Percentiles rank a stretch among this genome's conserved stretches.
Conservation (phyloP, 2,329 filamentous ascomycete genomes). For the Torrubiella hemipterigena region DNA sequence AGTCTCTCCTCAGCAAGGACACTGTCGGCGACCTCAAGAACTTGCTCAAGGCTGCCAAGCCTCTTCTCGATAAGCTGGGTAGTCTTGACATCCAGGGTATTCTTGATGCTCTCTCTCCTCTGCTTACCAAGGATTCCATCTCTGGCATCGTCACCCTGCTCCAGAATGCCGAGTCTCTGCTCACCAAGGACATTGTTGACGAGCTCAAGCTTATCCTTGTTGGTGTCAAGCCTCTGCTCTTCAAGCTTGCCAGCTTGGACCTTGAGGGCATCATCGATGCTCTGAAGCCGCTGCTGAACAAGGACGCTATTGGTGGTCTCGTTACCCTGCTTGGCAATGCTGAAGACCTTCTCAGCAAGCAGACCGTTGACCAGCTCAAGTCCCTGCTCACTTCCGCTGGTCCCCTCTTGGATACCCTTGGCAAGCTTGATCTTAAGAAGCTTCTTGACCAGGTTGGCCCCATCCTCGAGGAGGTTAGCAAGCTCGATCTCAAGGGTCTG, state of each 20-base stretch:
- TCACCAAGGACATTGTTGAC: constrained; percentile 5
- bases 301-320: constrained; percentile 19
- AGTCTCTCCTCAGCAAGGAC: constrained; percentile 12
- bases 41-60: constrained; percentile 9
- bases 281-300: constrained; percentile 19
- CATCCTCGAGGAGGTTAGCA: constrained; percentile 13
- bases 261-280: constrained; percentile 17
- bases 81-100: constrained; percentile 21
- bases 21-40: constrained; percentile 10
- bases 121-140: constrained; percentile 10
- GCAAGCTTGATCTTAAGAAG: constrained; percentile 9
- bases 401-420: constrained; percentile 11
- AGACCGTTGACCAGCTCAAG: constrained; percentile 13
- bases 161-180: constrained; percentile 11
- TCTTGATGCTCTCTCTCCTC: constrained; percentile 12
- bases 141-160: constrained; percentile 11
- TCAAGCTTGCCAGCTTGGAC: constrained; percentile 16
- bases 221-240: constrained; percentile 16
- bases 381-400: constrained; percentile 12
- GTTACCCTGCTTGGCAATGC: constrained; percentile 19
- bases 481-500: constrained; percentile 21
- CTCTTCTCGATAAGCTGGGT: constrained; percentile 13
- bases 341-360: constrained; percentile 14
- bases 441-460: constrained; percentile 10
- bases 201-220: constrained; percentile 6